Evolutionary conservation across 1,139 yeast genomes (phyloP), one percentile per base, ranked within the genome.

Genomic region (Debaryomyces nepalensis): DNA sequence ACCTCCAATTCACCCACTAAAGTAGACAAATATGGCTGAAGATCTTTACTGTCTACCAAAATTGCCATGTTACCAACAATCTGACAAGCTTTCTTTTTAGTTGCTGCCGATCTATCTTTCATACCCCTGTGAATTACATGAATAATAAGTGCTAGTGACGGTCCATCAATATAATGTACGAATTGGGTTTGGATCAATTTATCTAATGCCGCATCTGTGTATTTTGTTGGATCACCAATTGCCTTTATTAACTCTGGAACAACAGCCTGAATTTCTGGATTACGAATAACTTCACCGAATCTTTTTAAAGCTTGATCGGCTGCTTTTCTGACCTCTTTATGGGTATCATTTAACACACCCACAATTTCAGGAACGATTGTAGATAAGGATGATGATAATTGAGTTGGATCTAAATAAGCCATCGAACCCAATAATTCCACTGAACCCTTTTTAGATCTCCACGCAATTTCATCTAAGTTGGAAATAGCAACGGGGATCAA

Each of bases 41-140:
- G 75, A 61, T 95, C 99, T 52, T 79, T 82, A 18, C 89, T 76
- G 54, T 91, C 98, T 16, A 95, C 97, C 55, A 95, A 75, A 63
- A 93, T 89, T 2, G 99, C 90, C 98, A 95, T 91, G 59, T 93
- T 93, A 51, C 99, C 99, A 30, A 95, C 97, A 72, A 95, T 93
- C 66, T 93, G 97, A 64, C 98, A 90, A 0, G 99, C 95, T 64
- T 89, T 90, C 63, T 88, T 83, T 71, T 93, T 93, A 3, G 95
- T 88, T 31, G 83, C 77, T 0, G 99, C 98, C 19, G 96, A 86
- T 56, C 99, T 76, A 52, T 91, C 98, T 45, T 80, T 82, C 87
- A 95, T 83, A 68, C 98, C 99, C 64, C 99, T 82, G 60, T 89
- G 95, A 41, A 93, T 83, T 40, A 95, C 97, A 59, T 91, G 97